Base-by-base conservation (phyloP, 75 land plant genomes). In the Adiantum capillusveneris region DNA sequence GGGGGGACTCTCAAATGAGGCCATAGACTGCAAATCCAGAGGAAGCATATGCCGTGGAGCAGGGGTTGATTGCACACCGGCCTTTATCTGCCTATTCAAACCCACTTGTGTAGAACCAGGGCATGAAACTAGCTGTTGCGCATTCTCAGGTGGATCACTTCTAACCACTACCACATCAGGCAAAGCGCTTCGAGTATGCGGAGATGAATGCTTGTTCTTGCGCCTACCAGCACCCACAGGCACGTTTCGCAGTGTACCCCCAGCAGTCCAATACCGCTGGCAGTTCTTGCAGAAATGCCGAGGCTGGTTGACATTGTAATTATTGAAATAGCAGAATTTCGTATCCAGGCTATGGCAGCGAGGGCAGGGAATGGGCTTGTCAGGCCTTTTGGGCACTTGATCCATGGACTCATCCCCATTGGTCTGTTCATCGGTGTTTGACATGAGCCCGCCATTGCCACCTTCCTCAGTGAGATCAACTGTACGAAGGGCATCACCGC, bases 241-340 rank as follows among this genome's bases (percentile, higher is more conserved):
- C 42, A 67, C 65, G 29, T 67, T 67, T 41, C 70, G 39, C 1
- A 67, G 53, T 5, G 67, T 60, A 31, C 70, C 70, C 14, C 70
- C 70, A 0, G 70, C 70, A n/a, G 70, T 67, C 70, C 70, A 67
- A 27, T 67, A 67, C 17, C 70, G 21, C 54, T 67, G 70, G 25
- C 70, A 67, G 31, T 60, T 48, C 20, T 60, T 59, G 29, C 70
- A 67, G 54, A 67, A 67, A 37, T 67, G 70, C 26, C 70, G 52
- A 7, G 70, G 70, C 55, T 67, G 70, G 14, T 67, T 67, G 12
- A 61, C 70, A 22, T 56, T 65, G 44, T 56, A 55, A 34, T 65
- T 65, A 42, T 65, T 65, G 67, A 57, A 65, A 45, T 65, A 65
- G 46, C 59, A 65, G 30, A 65, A 65, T 26, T 65, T 65, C 18